A percentile compares a stretch with the other conserved stretches of the same genome.
Conservation (phyloP, 2,329 filamentous ascomycete genomes). For the Aspergillus quadrilineatus region DNA sequence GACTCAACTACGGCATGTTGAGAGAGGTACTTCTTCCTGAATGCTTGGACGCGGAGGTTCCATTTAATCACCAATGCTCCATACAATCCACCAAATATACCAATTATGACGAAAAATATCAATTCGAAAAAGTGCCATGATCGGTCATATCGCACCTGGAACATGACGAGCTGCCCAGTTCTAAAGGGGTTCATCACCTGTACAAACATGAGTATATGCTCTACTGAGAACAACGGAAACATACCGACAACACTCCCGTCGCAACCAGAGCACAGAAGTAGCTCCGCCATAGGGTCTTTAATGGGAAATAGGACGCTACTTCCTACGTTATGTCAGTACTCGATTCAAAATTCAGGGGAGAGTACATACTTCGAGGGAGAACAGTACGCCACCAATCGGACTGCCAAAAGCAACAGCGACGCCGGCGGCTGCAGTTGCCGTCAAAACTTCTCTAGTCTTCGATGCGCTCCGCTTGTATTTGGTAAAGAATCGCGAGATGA, state of each 20-base stretch:
- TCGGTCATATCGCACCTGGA: slow-evolving; percentile 92
- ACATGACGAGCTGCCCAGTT: slow-evolving; percentile 98
- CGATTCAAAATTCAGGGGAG: not conserved
- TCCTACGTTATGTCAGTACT: slow-evolving; percentile 52
- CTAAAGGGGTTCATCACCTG: slow-evolving; percentile 94
- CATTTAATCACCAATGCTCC: slow-evolving; percentile 97
- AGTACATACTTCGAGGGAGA: slow-evolving; percentile 72
- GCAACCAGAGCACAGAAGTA: slow-evolving; percentile 97
- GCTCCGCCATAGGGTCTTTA: slow-evolving; percentile 96
- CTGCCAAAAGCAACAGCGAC: slow-evolving; percentile 97
- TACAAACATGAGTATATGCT: not conserved
- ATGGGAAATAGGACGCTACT: slow-evolving; percentile 93
- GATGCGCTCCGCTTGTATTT: slow-evolving; percentile 91
- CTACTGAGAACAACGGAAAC: slow-evolving; percentile 21
- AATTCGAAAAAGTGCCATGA: slow-evolving; percentile 98
- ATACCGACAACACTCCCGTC: slow-evolving; percentile 77
- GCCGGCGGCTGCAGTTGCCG: slow-evolving; percentile 88
- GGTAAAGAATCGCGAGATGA: slow-evolving; percentile 87
- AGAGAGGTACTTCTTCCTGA: slow-evolving; percentile 86
- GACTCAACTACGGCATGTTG: slow-evolving; percentile 85
- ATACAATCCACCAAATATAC: slow-evolving; percentile 90
- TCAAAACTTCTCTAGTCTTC: slow-evolving; percentile 92
- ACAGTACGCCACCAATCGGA: slow-evolving; percentile 93
- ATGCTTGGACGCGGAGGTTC: slow-evolving; percentile 87
- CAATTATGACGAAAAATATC: slow-evolving; percentile 86